Percentiles rank a stretch among this genome's conserved stretches.
These are phyloP conservation scores for Quercus engelmannii DNA, from an alignment of 306 rosid genomes.

Conservation along the genomic window DNA sequence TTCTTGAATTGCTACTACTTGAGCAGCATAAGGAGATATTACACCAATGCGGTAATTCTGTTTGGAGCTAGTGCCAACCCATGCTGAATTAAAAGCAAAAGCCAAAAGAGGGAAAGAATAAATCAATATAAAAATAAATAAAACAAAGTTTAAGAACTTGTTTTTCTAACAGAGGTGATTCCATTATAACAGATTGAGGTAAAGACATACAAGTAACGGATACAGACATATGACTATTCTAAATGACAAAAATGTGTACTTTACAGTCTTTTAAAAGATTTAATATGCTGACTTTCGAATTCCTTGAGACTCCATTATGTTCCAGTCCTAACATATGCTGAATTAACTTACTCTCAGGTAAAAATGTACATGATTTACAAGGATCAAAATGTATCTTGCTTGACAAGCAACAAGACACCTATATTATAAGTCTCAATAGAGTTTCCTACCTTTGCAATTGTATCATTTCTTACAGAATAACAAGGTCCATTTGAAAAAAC, in stretches of 20 bases:
- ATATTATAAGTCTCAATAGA: too few species aligned
- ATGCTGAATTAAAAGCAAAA: slow-evolving; percentile 28
- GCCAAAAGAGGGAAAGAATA: not conserved
- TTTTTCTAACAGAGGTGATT: not conserved
- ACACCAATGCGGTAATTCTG: slow-evolving; percentile 51
- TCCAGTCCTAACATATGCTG: not conserved
- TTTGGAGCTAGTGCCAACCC: slow-evolving; percentile 29
- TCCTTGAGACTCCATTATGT: not conserved
- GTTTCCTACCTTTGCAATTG: not conserved
- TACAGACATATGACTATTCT: not conserved
- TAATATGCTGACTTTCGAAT: not conserved
- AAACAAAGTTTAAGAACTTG: not conserved
- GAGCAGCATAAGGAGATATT: slow-evolving; percentile 84
- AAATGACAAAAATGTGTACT: not conserved
- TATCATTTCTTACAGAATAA: not conserved
- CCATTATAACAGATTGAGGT: not conserved
- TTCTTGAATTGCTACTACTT: slow-evolving; percentile 55
- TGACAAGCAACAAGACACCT: too few species aligned
- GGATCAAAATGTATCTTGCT: too few species aligned
- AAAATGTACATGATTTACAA: too few species aligned
- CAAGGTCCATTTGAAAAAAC: not conserved
- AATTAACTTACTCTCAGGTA: not conserved
- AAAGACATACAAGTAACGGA: not conserved
- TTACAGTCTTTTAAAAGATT: not conserved
- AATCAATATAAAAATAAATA: not conserved